Evolutionary conservation across 1,139 yeast genomes (phyloP), one percentile per base, ranked within the genome.

Genomic region (Pneumocystis sp.): DNA sequence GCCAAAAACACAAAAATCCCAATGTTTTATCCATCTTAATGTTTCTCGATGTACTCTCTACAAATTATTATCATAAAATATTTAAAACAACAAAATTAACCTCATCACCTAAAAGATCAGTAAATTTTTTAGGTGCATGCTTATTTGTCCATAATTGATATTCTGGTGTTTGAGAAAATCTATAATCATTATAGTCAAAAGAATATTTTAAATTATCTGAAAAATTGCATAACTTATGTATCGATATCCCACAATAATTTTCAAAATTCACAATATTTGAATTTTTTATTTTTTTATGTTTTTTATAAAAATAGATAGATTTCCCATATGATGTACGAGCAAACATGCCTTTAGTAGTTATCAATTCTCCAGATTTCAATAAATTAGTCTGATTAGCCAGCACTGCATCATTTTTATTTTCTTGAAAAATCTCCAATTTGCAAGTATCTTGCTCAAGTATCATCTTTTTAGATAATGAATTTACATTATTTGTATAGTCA

Each of bases 81-180:
- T 7, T n/a, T 44, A 50, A 40, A 40, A 40, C 4, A 25, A 50
- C 7, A 15, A 12, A 17, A 50, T 7, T 29, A 21, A 50, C 57
- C 72, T 93, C 97, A 70, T 91, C 89, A 0, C 97, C 97, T 0
- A 78, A 84, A 75, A 78, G 83, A 74, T 83, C 97, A 72, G 89
- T 72, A 76, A 88, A 91, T 61, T 77, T 78, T 35, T 75, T 76
- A 0, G 98, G 97, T 63, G 93, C 79, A 80, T 91, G 91, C 74
- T 89, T 89, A 71, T 93, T 97, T 0, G 89, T 83, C 89, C 73
- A 71, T 29, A 71, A 61, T 35, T 64, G 65, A 31, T 62, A 62
- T 19, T 61, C 61, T 44, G n/a, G 25, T 19, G 40, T 19, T 40
- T 19, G 17, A 12, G 63, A 21, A 3, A 61, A 42, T 31, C 56